These are phyloP conservation scores for Trypanosoma theileri DNA, from an alignment of 208 protist genomes.

Conservation along the genomic window DNA sequence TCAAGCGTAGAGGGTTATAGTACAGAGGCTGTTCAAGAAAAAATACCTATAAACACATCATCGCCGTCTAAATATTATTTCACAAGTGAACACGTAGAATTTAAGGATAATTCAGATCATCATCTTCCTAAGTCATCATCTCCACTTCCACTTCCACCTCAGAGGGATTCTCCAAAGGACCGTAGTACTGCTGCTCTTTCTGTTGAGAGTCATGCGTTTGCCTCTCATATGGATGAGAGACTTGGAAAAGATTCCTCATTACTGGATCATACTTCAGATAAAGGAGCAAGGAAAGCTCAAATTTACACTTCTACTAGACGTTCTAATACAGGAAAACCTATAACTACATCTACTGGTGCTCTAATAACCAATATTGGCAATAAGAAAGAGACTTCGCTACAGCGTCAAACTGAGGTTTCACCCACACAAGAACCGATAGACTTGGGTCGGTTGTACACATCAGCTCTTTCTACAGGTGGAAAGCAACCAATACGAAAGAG, in stretches of 20 bases:
- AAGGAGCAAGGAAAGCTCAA: not conserved
- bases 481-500: not conserved
- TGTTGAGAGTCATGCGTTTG: conserved; percentile 4
- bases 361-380: not conserved
- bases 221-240: conserved; percentile 2
- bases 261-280: not conserved
- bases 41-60: not conserved
- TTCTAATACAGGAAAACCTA: not conserved
- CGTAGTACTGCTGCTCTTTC: too few relatives aligned
- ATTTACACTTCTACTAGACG: too few relatives aligned
- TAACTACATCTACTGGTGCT: not conserved
- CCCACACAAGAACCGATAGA: not conserved
- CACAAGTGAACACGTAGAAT: conserved; percentile 16
- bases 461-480: not conserved
- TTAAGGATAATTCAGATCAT: not conserved
- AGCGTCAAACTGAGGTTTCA: not conserved
- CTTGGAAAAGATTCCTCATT: conserved; percentile 1
- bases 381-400: not conserved
- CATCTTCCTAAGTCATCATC: not conserved
- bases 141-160: not conserved
- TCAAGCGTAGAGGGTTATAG: not conserved
- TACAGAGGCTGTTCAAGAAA: not conserved
- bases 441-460: conserved; percentile 15
- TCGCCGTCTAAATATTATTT: conserved; percentile 9
- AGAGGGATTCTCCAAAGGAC: not conserved